Percentiles rank a stretch among this genome's conserved stretches.
phyloP scores from a whole-genome alignment of 371 early-diverging fungal species.

The Mucor sp. region DNA sequence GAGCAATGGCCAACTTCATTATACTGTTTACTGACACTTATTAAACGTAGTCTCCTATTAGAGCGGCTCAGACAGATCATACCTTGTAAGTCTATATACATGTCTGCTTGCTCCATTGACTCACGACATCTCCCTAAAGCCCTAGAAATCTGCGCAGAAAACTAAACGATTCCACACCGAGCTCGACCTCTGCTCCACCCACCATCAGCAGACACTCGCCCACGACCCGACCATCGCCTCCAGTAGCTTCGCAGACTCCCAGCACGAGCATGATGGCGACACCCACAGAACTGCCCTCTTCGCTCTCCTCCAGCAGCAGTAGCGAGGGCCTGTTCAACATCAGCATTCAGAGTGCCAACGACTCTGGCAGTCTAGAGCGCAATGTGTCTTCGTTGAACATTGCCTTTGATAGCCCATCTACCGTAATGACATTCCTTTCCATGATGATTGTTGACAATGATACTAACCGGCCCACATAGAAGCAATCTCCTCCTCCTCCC shows the following conservation, averaged over 20 bases:
- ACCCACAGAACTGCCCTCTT: background rate
- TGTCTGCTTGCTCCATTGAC: no score
- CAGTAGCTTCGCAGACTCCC: background rate
- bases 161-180: background rate
- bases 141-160: background rate
- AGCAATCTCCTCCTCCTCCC: background rate
- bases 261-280: background rate
- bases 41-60: background rate
- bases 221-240: background rate
- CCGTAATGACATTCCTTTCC: background rate
- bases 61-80: background rate
- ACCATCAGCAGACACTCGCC: background rate
- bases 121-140: background rate
- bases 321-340: background rate
- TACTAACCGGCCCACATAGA: background rate
- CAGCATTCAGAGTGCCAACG: background rate
- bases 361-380: slow-evolving; percentile 7
- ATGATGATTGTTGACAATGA: background rate
- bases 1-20: background rate
- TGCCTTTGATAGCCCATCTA: background rate
- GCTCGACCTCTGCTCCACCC: background rate
- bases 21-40: background rate
- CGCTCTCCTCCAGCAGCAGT: background rate
- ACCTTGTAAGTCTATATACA: background rate
- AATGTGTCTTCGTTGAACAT: slow-evolving; percentile 11